Evolutionary conservation across 1,284 basidiomycete species (phyloP).

Genomic region (Dichomitus squalens): DNA sequence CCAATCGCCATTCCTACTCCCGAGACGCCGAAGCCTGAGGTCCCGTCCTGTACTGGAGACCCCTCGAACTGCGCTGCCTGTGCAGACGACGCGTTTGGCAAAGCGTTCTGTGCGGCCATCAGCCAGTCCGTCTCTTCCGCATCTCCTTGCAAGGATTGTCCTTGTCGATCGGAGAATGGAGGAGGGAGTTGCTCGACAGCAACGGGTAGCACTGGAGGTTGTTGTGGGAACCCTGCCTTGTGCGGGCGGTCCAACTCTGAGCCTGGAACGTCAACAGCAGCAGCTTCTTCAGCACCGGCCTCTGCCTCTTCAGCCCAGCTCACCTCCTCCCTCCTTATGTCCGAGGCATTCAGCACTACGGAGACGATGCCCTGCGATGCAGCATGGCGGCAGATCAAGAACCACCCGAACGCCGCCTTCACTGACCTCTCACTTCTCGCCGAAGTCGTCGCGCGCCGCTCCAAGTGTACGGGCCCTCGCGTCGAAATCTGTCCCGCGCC

Average conservation of each 20-base stretch:
- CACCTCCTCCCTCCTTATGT: conserved; percentile 21
- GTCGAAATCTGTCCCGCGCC: conserved; percentile 66
- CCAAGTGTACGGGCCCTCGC: conserved; percentile 75
- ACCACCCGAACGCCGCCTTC: conserved; percentile 86
- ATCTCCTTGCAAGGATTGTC: conserved; percentile 57
- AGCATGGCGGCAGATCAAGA: conserved; percentile 86
- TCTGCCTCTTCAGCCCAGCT: conserved; percentile 7
- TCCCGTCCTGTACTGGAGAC: conserved; percentile 53
- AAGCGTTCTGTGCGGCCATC: conserved; percentile 84
- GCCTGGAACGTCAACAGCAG: not conserved
- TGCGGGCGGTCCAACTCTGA: conserved; percentile 25
- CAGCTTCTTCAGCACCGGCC: not conserved
- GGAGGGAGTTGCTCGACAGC: conserved; percentile 14
- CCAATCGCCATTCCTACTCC: conserved; percentile 42
- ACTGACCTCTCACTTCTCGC: conserved; percentile 81
- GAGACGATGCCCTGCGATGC: conserved; percentile 80
- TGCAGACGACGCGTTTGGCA: conserved; percentile 80
- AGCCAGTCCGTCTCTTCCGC: conserved; percentile 55
- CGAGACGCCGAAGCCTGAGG: conserved; percentile 46
- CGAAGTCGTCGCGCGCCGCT: conserved; percentile 84
- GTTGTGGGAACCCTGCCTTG: conserved; percentile 32
- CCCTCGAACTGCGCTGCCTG: conserved; percentile 77
- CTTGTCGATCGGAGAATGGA: conserved; percentile 35
- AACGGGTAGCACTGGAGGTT: conserved; percentile 17
- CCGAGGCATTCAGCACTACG: conserved; percentile 25